phyloP scores from a whole-genome alignment of 208 protist genomes.

The Wallacemonas sp. region DNA sequence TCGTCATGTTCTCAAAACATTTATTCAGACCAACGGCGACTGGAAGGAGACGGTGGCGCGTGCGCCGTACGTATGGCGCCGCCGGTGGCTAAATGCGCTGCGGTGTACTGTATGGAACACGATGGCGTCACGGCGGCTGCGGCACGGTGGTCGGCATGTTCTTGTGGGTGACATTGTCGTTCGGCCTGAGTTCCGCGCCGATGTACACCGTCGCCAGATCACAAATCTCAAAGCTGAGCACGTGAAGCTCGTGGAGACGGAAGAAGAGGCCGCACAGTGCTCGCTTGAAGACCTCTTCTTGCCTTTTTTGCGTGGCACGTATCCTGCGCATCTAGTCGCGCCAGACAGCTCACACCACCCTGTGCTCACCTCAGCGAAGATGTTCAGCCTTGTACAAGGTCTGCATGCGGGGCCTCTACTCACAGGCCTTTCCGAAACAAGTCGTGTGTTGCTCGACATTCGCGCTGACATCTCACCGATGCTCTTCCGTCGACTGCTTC shows the following conservation, averaged over 20 bases:
- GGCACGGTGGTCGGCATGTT: conserved; percentile 31
- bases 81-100: conserved; percentile 80
- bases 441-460: conserved; percentile 60
- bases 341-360: conserved; percentile 59
- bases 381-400: conserved; percentile 60
- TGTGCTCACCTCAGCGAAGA: conserved; percentile 63
- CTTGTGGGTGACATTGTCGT: conserved; percentile 78
- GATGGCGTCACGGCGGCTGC: conserved; percentile 74
- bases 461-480: conserved; percentile 51
- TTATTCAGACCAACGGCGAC: conserved; percentile 61
- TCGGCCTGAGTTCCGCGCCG: conserved; percentile 48
- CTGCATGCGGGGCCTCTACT: conserved; percentile 70
- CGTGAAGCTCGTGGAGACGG: conserved; percentile 55
- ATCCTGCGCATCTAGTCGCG: conserved; percentile 64
- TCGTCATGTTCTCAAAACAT: conserved; percentile 64
- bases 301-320: conserved; percentile 78
- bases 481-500: conserved; percentile 75
- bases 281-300: conserved; percentile 79
- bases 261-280: conserved; percentile 42
- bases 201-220: conserved; percentile 55
- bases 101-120: conserved; percentile 77
- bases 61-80: conserved; percentile 73
- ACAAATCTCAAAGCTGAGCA: conserved; percentile 79
- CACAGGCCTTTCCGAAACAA: conserved; percentile 56
- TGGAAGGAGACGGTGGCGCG: conserved; percentile 58